Evolutionary conservation across 1,139 yeast species (phyloP).

Genomic region (Saccharomycopsis hybrid): DNA sequence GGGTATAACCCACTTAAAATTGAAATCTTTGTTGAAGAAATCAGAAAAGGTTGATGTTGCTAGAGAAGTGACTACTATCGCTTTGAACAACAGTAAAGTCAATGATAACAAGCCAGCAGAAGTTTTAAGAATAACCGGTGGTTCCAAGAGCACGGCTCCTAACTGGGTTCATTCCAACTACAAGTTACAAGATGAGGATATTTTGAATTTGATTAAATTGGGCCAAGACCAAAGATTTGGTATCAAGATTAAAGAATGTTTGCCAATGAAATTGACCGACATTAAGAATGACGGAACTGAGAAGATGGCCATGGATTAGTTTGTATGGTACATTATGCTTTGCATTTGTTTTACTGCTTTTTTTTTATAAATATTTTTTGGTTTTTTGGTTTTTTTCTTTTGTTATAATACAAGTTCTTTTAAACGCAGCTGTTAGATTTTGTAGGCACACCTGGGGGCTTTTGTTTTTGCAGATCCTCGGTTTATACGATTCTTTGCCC

Average conservation of each 20-base stretch:
- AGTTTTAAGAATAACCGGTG: slow-evolving; percentile 75
- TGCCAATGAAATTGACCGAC: slow-evolving; percentile 40
- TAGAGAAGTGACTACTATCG: slow-evolving; percentile 72
- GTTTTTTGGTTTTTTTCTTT: too few species aligned
- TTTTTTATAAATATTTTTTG: too few species aligned
- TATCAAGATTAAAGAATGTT: slow-evolving; percentile 53
- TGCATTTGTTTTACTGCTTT: too few species aligned
- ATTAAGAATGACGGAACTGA: slow-evolving; percentile 4
- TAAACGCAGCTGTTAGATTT: too few species aligned
- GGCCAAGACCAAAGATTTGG: slow-evolving; percentile 65
- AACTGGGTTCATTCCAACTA: slow-evolving; percentile 81
- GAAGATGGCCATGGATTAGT: too few species aligned
- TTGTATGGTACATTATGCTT: too few species aligned
- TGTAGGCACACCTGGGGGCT: too few species aligned
- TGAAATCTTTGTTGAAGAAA: slow-evolving; percentile 56
- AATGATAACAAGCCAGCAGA: slow-evolving; percentile 43
- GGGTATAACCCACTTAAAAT: slow-evolving; percentile 58
- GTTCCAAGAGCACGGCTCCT: slow-evolving; percentile 57
- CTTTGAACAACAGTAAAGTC: slow-evolving; percentile 38
- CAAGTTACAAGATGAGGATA: slow-evolving; percentile 47
- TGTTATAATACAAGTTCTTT: too few species aligned
- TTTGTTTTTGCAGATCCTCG: too few species aligned
- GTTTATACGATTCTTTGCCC: too few species aligned
- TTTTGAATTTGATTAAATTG: slow-evolving; percentile 49
- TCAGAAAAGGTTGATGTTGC: slow-evolving; percentile 54